These are phyloP conservation scores for Pyrrhoderma lamaoense DNA, from an alignment of 1,284 basidiomycete species.

Conservation along the genomic window DNA sequence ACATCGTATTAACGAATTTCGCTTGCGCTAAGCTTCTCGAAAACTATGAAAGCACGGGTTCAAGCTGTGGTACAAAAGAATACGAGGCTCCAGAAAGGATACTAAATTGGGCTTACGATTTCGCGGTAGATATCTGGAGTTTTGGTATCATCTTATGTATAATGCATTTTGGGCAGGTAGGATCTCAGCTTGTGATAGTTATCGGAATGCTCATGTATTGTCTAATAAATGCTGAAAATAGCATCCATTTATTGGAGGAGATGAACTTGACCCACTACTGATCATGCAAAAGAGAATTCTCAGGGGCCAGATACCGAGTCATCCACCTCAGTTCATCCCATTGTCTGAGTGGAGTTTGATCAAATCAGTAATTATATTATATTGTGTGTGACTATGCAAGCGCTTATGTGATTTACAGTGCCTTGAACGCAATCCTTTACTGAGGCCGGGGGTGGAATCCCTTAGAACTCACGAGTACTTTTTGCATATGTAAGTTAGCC, in stretches of 20 bases:
- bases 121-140: constrained; percentile 77
- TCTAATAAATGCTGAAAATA: no score
- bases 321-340: constrained; percentile 27
- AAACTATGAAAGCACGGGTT: constrained; percentile 20
- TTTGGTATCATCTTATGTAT: constrained; percentile 73
- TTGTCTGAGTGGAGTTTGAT: constrained; percentile 34
- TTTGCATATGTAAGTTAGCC: constrained; percentile 7
- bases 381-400: no score
- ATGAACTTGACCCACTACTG: constrained; percentile 20
- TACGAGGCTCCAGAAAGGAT: constrained; percentile 71
- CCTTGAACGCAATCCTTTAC: constrained; percentile 45
- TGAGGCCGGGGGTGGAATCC: constrained; percentile 33
- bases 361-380: constrained; percentile 33
- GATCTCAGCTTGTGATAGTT: neutral
- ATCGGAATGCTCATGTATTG: no score
- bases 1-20: constrained; percentile 64
- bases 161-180: constrained; percentile 52
- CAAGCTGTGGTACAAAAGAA: constrained; percentile 33
- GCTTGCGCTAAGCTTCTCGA: constrained; percentile 36
- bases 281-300: constrained; percentile 24
- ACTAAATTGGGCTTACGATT: constrained; percentile 63
- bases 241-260: constrained; percentile 31
- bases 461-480: constrained; percentile 34
- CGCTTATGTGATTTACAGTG: constrained; percentile 32
- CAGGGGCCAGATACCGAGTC: constrained; percentile 23